phyloP scores from a whole-genome alignment of 495 filamentous ascomycete genomes.

The Talaromyces stipitatus region DNA sequence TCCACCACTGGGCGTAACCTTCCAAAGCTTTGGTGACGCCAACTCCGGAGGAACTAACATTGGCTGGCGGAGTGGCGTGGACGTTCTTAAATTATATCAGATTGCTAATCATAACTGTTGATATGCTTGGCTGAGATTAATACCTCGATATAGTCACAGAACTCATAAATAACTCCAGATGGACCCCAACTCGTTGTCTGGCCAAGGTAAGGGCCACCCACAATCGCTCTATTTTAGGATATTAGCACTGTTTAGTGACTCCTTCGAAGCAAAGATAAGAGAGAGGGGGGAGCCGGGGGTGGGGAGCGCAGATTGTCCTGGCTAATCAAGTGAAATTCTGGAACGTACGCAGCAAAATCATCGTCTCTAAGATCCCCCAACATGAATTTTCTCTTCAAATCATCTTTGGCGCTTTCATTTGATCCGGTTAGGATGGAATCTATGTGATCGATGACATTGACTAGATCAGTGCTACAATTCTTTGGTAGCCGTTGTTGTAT shows the following conservation, averaged over 20 bases:
- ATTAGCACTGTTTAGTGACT: no score
- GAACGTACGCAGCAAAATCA: slow-evolving; percentile 47
- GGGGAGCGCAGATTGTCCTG: no score
- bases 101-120: neutral
- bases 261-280: no score
- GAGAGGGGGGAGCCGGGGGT: no score
- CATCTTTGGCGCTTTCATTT: slow-evolving; percentile 31
- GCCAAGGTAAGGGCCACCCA: slow-evolving; percentile 52
- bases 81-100: slow-evolving; percentile 17
- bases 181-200: slow-evolving; percentile 44
- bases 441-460: slow-evolving; percentile 47
- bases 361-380: slow-evolving; percentile 47
- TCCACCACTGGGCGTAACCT: slow-evolving; percentile 49
- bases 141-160: slow-evolving; percentile 45
- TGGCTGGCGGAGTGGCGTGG: slow-evolving; percentile 18
- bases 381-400: slow-evolving; percentile 52
- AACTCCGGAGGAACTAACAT: slow-evolving; percentile 37
- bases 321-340: neutral
- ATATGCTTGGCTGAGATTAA: slow-evolving; percentile 2
- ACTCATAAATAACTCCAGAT: slow-evolving; percentile 42
- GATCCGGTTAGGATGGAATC: slow-evolving; percentile 40
- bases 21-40: slow-evolving; percentile 46
- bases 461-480: slow-evolving; percentile 57
- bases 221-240: slow-evolving; percentile 31
- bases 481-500: slow-evolving; percentile 52